These are phyloP conservation scores for Lophium mytilinum DNA, from an alignment of 495 filamentous ascomycete genomes.

Conservation along the genomic window DNA sequence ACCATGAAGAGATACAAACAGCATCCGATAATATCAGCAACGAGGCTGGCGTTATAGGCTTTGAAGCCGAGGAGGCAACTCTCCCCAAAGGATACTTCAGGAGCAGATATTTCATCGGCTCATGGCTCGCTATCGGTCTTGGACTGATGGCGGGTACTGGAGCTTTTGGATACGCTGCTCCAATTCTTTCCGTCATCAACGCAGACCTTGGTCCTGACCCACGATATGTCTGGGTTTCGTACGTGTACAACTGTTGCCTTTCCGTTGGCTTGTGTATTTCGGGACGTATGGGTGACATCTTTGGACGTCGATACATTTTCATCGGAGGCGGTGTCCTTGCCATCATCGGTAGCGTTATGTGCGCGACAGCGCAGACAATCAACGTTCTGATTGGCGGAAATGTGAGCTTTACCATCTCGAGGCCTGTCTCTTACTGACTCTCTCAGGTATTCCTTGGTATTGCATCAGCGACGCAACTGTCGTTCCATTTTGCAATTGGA, in stretches of 20 bases:
- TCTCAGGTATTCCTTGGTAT: not conserved
- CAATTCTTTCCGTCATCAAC: slow-evolving; percentile 13
- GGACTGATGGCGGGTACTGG: not conserved
- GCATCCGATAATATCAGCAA: no score
- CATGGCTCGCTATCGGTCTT: slow-evolving; percentile 7
- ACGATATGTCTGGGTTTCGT: no score
- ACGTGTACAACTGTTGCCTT: no score
- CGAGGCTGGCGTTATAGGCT: not conserved
- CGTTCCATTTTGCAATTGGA: slow-evolving; percentile 5
- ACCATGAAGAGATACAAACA: no score
- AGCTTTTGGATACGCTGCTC: slow-evolving; percentile 11
- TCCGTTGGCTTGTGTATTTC: no score
- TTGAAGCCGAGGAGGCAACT: not conserved
- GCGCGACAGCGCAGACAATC: slow-evolving; percentile 23
- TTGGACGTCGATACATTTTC: no score
- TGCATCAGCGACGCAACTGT: slow-evolving; percentile 11
- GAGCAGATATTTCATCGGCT: slow-evolving; percentile 11
- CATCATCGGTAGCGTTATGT: slow-evolving; percentile 26
- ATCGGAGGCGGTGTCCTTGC: slow-evolving; percentile 20
- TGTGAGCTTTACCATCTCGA: slow-evolving; percentile 4
- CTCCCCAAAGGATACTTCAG: slow-evolving; percentile 12
- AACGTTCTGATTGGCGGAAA: slow-evolving; percentile 22
- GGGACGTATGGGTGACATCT: no score
- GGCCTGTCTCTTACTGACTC: not conserved
- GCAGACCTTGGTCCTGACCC: slow-evolving; percentile 17